Conservation (phyloP, 306 rosid species). For the Quercus engelmannii region DNA sequence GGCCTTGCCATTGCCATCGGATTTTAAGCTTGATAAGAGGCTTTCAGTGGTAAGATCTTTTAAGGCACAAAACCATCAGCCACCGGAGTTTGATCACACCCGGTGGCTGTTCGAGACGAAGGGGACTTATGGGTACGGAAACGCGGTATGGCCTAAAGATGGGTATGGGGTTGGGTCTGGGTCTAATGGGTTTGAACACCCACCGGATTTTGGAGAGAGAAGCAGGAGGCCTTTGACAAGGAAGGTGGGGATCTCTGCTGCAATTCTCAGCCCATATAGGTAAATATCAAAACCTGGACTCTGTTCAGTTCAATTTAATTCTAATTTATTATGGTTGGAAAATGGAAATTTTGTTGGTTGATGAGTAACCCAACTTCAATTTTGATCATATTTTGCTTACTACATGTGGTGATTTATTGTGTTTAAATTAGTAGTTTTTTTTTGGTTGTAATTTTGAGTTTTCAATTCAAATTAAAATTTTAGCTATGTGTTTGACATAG, state of each 20-base stretch:
- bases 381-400: too few species aligned
- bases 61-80: conserved; percentile 69
- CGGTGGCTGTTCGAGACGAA: conserved; percentile 86
- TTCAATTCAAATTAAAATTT: too few species aligned
- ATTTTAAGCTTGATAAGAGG: conserved; percentile 69
- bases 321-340: not conserved
- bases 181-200: conserved; percentile 60
- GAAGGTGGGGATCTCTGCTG: conserved; percentile 69
- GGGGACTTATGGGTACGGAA: conserved; percentile 88
- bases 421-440: too few species aligned
- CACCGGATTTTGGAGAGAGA: conserved; percentile 64
- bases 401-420: too few species aligned
- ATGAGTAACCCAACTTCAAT: too few species aligned
- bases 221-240: conserved; percentile 64
- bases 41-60: conserved; percentile 71
- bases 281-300: not conserved
- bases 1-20: conserved; percentile 71
- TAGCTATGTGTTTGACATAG: not conserved
- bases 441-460: too few species aligned
- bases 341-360: not conserved
- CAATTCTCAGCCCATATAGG: conserved; percentile 87
- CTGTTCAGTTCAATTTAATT: not conserved
- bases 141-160: conserved; percentile 88
- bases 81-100: conserved; percentile 67
- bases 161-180: conserved; percentile 54